Evolutionary conservation across 1,284 basidiomycete species (phyloP).

Genomic region (Ceratobasidium sp.): DNA sequence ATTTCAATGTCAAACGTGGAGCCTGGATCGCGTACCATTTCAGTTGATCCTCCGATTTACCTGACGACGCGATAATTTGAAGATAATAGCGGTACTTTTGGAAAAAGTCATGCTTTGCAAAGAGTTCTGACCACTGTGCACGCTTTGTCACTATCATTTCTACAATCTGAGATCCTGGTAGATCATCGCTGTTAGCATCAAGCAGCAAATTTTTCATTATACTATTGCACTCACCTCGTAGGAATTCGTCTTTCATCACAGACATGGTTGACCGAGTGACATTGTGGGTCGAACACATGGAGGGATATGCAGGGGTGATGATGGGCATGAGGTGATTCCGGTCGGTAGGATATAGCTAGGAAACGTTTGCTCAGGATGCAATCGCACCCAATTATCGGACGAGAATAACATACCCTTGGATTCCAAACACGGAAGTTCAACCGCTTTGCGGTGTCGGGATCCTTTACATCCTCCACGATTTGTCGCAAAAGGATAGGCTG

Average conservation of each 20-base stretch:
- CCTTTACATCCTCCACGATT: slow-evolving; percentile 80
- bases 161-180: slow-evolving; percentile 85
- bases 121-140: slow-evolving; percentile 90
- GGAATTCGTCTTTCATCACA: slow-evolving; percentile 96
- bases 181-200: neutral
- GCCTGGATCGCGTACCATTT: slow-evolving; percentile 76
- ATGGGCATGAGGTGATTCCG: slow-evolving; percentile 99
- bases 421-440: slow-evolving; percentile 97
- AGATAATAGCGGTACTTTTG: slow-evolving; percentile 97
- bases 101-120: slow-evolving; percentile 96
- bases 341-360: slow-evolving; percentile 90
- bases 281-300: slow-evolving; percentile 99
- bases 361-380: neutral
- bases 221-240: slow-evolving; percentile 67
- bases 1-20: slow-evolving; percentile 4
- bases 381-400: neutral
- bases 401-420: slow-evolving; percentile 69
- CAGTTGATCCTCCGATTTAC: slow-evolving; percentile 82
- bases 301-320: slow-evolving; percentile 98
- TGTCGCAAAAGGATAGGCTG: slow-evolving; percentile 95
- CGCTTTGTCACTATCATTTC: slow-evolving; percentile 88
- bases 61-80: slow-evolving; percentile 94
- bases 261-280: slow-evolving; percentile 94
- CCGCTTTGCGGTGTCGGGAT: slow-evolving; percentile 52
- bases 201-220: neutral